Conservation (phyloP, 2,329 filamentous ascomycete species). For the Neofusicoccum umdonicola region DNA sequence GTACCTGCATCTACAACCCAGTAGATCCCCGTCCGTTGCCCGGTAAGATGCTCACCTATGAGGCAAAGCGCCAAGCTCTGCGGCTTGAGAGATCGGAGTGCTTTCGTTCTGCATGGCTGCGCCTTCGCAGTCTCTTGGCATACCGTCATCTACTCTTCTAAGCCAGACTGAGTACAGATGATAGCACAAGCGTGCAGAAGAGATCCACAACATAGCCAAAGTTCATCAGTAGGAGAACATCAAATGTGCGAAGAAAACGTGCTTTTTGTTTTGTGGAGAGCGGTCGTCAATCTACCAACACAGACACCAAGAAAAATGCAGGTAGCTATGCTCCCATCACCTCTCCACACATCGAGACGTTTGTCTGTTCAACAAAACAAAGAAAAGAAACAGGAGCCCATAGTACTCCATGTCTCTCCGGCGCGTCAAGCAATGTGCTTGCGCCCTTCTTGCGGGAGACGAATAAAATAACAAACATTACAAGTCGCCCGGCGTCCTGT, state of each 20-base stretch:
- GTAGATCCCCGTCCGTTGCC: too few relatives aligned
- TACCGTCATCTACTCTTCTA: too few relatives aligned
- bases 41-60: too few relatives aligned
- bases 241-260: not conserved
- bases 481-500: slow-evolving; percentile 16
- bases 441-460: not conserved
- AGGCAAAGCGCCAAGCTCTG: too few relatives aligned
- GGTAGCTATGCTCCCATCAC: not conserved
- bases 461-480: slow-evolving; percentile 12
- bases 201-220: not conserved
- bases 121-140: too few relatives aligned
- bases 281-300: slow-evolving; percentile 4
- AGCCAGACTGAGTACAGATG: too few relatives aligned
- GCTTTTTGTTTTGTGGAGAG: not conserved
- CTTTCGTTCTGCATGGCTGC: too few relatives aligned
- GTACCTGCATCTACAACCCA: too few relatives aligned
- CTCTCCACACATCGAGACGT: not conserved
- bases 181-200: too few relatives aligned
- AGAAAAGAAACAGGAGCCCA: not conserved
- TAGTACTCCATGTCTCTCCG: not conserved
- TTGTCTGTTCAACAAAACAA: not conserved
- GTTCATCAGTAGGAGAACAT: not conserved
- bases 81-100: too few relatives aligned
- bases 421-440: not conserved
- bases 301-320: not conserved